These are phyloP conservation scores for Fusarium chaquense DNA, from an alignment of 2,329 filamentous ascomycete species.

Conservation along the genomic window DNA sequence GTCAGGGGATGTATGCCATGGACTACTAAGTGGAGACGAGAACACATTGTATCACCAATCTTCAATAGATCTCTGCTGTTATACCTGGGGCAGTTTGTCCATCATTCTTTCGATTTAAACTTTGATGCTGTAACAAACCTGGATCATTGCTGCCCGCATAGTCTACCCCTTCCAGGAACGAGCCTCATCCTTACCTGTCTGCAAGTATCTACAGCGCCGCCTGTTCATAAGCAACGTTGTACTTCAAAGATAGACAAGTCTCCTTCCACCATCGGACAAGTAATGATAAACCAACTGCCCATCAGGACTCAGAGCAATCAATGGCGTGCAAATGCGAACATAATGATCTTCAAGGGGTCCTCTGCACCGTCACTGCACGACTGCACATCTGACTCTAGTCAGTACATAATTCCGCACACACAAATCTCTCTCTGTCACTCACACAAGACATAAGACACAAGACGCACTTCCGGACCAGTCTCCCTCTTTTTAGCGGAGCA, in stretches of 20 bases:
- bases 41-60: neutral
- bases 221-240: neutral
- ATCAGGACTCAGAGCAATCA: slow-evolving; percentile 1
- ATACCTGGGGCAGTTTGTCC: neutral
- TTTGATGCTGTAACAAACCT: neutral
- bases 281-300: slow-evolving; percentile 6
- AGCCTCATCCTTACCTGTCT: neutral
- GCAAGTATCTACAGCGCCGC: neutral
- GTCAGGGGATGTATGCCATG: neutral
- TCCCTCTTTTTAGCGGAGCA: slow-evolving; percentile 12
- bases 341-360: slow-evolving; percentile 33
- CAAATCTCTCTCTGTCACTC: neutral
- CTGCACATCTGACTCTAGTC: slow-evolving; percentile 11
- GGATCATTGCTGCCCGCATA: neutral
- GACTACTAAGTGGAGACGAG: neutral
- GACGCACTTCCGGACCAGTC: slow-evolving; percentile 25
- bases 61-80: slow-evolving; percentile 6
- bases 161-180: neutral
- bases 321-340: slow-evolving; percentile 16
- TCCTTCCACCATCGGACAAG: slow-evolving; percentile 16
- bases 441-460: neutral
- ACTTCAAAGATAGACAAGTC: neutral
- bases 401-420: neutral
- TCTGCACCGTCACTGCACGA: too few species aligned
- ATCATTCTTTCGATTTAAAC: neutral